These are phyloP conservation scores for Monosporozyma aerobia DNA, from an alignment of 805 yeast species.

Conservation along the genomic window DNA sequence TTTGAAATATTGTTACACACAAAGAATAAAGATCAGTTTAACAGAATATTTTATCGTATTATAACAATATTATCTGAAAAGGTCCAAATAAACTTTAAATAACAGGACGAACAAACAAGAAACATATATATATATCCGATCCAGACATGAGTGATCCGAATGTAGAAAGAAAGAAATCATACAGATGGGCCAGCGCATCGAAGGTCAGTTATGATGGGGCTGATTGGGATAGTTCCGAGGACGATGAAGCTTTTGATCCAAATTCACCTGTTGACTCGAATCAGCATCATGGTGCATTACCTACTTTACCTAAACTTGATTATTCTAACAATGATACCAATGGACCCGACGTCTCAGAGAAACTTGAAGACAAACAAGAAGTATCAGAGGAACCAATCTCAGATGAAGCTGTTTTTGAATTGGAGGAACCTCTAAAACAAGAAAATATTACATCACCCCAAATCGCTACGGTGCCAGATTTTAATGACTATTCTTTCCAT, in stretches of 20 bases:
- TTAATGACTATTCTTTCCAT: background rate
- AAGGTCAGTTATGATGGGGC: slow-evolving; percentile 35
- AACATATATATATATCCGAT: background rate
- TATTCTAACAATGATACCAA: slow-evolving; percentile 6
- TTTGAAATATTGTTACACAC: background rate
- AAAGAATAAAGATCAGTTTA: background rate
- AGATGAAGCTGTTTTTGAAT: background rate
- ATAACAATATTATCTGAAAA: too few relatives aligned
- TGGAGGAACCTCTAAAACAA: background rate
- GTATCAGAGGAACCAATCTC: background rate
- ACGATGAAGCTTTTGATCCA: slow-evolving; percentile 7
- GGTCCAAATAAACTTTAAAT: too few relatives aligned
- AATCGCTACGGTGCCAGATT: background rate
- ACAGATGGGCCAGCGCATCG: slow-evolving; percentile 36
- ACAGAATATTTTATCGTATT: too few relatives aligned
- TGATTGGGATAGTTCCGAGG: slow-evolving; percentile 32
- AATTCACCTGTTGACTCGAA: background rate
- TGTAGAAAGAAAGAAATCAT: slow-evolving; percentile 33
- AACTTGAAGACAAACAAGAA: background rate
- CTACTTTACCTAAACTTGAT: slow-evolving; percentile 21
- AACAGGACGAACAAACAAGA: too few relatives aligned
- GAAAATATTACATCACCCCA: background rate
- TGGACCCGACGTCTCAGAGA: background rate
- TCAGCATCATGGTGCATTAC: slow-evolving; percentile 8
- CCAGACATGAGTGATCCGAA: slow-evolving; percentile 14